These are phyloP conservation scores for Lasiodiplodia theobromae DNA, from an alignment of 2,329 filamentous ascomycete species.

Conservation along the genomic window DNA sequence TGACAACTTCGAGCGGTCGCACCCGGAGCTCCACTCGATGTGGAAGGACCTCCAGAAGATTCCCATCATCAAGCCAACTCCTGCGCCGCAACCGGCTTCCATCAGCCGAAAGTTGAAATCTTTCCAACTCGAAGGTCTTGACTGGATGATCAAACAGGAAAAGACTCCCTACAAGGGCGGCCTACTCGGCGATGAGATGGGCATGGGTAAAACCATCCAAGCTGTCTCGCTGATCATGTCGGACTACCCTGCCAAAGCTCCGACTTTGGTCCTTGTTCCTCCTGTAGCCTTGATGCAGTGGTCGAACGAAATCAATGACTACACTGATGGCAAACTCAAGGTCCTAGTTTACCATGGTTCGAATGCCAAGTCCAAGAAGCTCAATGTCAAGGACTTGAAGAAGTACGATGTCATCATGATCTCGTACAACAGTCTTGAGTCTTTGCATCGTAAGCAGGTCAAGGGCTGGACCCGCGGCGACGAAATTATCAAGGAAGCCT, in stretches of 20 bases:
- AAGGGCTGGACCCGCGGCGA: conserved; percentile 87
- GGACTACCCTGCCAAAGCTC: conserved; percentile 83
- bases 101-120: conserved; percentile 88
- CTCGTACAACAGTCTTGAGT: conserved; percentile 91
- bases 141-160: conserved; percentile 95
- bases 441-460: conserved; percentile 88
- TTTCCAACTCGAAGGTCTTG: conserved; percentile 91
- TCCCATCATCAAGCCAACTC: conserved; percentile 69
- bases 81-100: conserved; percentile 73
- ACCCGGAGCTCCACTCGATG: conserved; percentile 83
- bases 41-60: conserved; percentile 78
- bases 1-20: conserved; percentile 72
- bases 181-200: conserved; percentile 96
- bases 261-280: conserved; percentile 87
- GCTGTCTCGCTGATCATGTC: conserved; percentile 98
- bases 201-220: conserved; percentile 97
- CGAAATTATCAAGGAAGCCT: conserved; percentile 79
- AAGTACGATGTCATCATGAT: conserved; percentile 95
- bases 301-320: conserved; percentile 65
- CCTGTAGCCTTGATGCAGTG: conserved; percentile 97
- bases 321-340: conserved; percentile 88
- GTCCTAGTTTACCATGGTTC: conserved; percentile 91
- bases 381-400: conserved; percentile 76
- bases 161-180: conserved; percentile 85
- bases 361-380: conserved; percentile 80